These are phyloP conservation scores for Aspergillus flavus DNA, from an alignment of 2,329 filamentous ascomycete species.

Conservation along the genomic window DNA sequence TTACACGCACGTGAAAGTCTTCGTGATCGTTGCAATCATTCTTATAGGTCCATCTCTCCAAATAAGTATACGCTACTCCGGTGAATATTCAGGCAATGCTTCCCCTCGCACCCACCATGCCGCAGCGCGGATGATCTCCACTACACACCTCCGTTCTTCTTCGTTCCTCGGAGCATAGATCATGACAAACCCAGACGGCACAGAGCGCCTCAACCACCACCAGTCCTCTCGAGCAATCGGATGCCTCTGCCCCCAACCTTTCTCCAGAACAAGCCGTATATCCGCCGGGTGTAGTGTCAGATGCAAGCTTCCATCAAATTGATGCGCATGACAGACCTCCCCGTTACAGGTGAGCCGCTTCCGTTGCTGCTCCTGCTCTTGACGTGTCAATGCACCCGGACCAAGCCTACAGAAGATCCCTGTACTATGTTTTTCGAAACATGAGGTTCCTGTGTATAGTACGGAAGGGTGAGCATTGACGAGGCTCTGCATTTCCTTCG, in stretches of 20 bases:
- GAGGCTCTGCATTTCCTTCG: constrained; percentile 56
- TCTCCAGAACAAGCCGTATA: constrained; percentile 69
- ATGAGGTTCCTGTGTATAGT: constrained; percentile 68
- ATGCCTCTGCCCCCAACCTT: constrained; percentile 76
- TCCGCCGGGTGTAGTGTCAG: constrained; percentile 79
- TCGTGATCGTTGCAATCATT: not conserved
- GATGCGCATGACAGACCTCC: constrained; percentile 82
- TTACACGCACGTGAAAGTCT: not conserved
- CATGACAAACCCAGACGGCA: constrained; percentile 76
- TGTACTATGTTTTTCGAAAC: constrained; percentile 80
- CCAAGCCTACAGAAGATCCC: constrained; percentile 66
- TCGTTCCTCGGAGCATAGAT: constrained; percentile 76
- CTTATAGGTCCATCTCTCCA: not conserved
- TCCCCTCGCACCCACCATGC: constrained; percentile 60
- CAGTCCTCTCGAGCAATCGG: constrained; percentile 57
- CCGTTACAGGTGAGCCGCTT: constrained; percentile 54
- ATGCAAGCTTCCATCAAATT: constrained; percentile 75
- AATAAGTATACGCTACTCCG: not conserved
- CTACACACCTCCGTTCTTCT: constrained; percentile 67
- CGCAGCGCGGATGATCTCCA: constrained; percentile 71
- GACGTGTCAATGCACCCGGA: constrained; percentile 3
- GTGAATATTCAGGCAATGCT: constrained; percentile 9
- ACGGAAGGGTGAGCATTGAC: constrained; percentile 48
- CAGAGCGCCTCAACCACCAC: constrained; percentile 66
- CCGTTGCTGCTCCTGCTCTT: not conserved